Evolutionary conservation across 306 rosid species (phyloP).

Genomic region (Gastrolobium villosum): DNA sequence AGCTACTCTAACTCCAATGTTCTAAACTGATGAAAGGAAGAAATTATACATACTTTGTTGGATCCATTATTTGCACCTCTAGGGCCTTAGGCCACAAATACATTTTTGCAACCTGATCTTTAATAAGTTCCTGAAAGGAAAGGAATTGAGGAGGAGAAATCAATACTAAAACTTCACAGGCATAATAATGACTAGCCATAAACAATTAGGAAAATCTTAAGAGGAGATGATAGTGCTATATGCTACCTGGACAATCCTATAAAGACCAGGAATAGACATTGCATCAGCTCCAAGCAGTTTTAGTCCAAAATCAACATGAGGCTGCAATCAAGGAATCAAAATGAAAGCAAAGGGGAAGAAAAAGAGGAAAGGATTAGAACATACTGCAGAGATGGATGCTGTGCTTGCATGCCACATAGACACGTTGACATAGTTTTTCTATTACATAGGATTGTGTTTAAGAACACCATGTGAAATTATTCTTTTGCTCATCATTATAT

Average conservation of each 20-base stretch:
- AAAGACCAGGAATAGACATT: conserved; percentile 93
- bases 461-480: neutral
- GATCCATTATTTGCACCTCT: conserved; percentile 85
- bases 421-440: conserved; percentile 16
- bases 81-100: conserved; percentile 89
- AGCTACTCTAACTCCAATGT: conserved; percentile 30
- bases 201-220: neutral
- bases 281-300: conserved; percentile 92
- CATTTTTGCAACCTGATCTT: conserved; percentile 93
- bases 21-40: conserved; percentile 24
- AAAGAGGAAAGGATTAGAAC: neutral
- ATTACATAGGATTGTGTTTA: conserved; percentile 7
- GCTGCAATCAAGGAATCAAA: conserved; percentile 61
- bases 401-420: neutral
- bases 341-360: neutral
- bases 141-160: conserved; percentile 8
- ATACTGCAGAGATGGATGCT: neutral
- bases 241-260: conserved; percentile 88
- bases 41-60: conserved; percentile 57
- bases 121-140: conserved; percentile 71
- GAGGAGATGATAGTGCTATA: conserved; percentile 15
- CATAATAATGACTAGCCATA: conserved; percentile 20
- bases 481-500: conserved; percentile 19
- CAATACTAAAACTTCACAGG: neutral
- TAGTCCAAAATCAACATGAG: conserved; percentile 93